Base-by-base conservation (phyloP, 257 asterid species). In the Voacanga thouarsii region DNA sequence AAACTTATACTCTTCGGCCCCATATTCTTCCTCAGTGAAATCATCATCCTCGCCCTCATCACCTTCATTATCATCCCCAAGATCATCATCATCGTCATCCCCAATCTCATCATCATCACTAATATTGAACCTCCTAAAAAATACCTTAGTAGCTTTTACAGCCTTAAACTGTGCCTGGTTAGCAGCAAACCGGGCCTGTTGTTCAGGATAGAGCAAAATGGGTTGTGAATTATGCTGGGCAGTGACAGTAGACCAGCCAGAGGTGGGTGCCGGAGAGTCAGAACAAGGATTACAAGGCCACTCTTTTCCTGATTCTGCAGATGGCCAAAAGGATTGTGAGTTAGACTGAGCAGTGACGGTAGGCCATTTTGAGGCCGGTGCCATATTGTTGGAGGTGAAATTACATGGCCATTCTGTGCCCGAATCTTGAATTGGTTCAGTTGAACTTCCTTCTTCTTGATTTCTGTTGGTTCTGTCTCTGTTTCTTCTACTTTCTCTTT, bases 371-470 rank as follows among this genome's bases (percentile, higher is more conserved):
- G 71, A 69, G 84, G 81, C 1, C 88, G 81, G 8, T 39, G 83
- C 77, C 57, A 83, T 60, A 67, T 86, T 76, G 0, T 85, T 76
- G 33, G 91, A 70, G 21, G 76, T 30, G 56, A 91, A 85, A 12
- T 77, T 75, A 79, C 84, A 83, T 6, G 91, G 87, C 97, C 97
- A 92, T 72, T 87, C 92, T 10, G 63, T 60, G 73, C 79, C 89
- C 72, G 92, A 80, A 43, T 10, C 77, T 16, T 84, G 57, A 53
- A 72, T 68, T 47, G 76, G 67, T 74, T 64, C 53, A 66, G 83
- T 74, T 47, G 77, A 75, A 74, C 63, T 45, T 56, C 3, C 18
- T 14, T 41, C 49, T 44, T 12, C 37, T 56, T 24, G 79, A 33
- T 61, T 44, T 76, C 24, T 70, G 44, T 69, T 43, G 71, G 60